These are phyloP conservation scores for Brassica cretica DNA, from an alignment of 345 rosid genomes.

Conservation along the genomic window DNA sequence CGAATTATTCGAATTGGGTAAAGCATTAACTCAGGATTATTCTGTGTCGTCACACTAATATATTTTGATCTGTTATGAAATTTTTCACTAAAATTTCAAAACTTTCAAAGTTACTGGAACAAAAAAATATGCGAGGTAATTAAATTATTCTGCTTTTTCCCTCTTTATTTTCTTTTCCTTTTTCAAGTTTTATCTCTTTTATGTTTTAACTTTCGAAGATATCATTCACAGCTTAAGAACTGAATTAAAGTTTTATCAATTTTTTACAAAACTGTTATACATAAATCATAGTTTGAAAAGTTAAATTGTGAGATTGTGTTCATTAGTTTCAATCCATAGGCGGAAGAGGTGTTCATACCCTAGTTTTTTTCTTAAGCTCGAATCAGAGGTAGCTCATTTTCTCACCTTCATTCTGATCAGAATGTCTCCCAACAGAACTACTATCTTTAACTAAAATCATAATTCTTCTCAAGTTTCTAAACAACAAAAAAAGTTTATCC, in stretches of 20 bases:
- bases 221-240: not conserved
- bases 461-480: not conserved
- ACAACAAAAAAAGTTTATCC: not conserved
- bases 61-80: too few relatives aligned
- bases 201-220: not conserved
- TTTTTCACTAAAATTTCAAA: too few relatives aligned
- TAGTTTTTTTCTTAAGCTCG: not conserved
- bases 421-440: not conserved
- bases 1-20: not conserved
- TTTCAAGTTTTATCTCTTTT: too few relatives aligned
- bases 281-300: not conserved
- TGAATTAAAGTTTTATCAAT: not conserved
- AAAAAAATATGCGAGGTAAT: too few relatives aligned
- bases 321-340: not conserved
- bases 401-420: not conserved
- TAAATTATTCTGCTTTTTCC: too few relatives aligned
- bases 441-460: not conserved
- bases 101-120: too few relatives aligned
- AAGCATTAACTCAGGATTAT: too few relatives aligned
- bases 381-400: not conserved
- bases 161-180: too few relatives aligned
- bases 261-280: not conserved
- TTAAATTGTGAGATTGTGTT: not conserved
- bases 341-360: not conserved
- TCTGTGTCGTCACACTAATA: too few relatives aligned